Conservation (phyloP, 2,329 filamentous ascomycete genomes). For the Aaosphaeria pasadenensis region DNA sequence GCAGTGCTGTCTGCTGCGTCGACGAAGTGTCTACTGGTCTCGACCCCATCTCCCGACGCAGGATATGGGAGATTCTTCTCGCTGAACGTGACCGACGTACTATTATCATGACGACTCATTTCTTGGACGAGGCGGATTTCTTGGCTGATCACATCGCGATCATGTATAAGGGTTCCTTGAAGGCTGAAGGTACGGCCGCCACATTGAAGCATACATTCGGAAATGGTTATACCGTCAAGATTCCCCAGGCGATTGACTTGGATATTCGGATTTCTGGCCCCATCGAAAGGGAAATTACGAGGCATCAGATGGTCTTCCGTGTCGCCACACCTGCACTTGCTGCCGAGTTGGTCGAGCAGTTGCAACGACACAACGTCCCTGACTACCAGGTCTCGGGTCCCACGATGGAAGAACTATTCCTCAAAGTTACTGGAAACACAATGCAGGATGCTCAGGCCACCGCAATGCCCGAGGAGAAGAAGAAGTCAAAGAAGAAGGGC, state of each 20-base stretch:
- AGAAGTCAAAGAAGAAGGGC: conserved; percentile 4
- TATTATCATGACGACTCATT: conserved; percentile 85
- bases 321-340: conserved; percentile 66
- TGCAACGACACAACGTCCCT: conserved; percentile 63
- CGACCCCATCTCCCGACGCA: conserved; percentile 77
- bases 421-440: conserved; percentile 73
- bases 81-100: conserved; percentile 76
- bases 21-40: conserved; percentile 86
- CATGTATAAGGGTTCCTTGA: conserved; percentile 75
- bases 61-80: conserved; percentile 89
- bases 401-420: conserved; percentile 86
- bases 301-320: conserved; percentile 73
- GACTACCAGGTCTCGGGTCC: conserved; percentile 84
- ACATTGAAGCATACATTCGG: conserved; percentile 76
- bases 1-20: conserved; percentile 79
- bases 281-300: conserved; percentile 42
- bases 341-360: conserved; percentile 63
- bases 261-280: conserved; percentile 10
- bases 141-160: conserved; percentile 84
- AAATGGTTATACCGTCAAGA: conserved; percentile 61
- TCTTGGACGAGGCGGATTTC: conserved; percentile 85
- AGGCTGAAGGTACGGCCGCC: conserved; percentile 76
- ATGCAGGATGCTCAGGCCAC: conserved; percentile 49
- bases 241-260: conserved; percentile 11
- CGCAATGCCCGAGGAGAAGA: conserved; percentile 39